phyloP scores from a whole-genome alignment of 2,329 filamentous ascomycete genomes.

The Curvularia spicifera region DNA sequence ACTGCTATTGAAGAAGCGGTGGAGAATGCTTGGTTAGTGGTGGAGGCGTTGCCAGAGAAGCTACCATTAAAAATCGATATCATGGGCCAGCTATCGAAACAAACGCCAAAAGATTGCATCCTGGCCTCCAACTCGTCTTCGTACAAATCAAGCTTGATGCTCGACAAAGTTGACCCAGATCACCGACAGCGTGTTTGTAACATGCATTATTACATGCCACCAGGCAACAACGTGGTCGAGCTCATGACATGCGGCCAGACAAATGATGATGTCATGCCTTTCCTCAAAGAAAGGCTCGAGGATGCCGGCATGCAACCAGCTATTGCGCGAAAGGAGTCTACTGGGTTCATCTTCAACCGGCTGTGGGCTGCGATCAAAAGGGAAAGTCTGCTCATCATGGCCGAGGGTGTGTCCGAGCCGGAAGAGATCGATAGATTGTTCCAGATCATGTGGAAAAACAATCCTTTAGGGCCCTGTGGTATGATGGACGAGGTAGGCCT shows the following conservation, averaged over 20 bases:
- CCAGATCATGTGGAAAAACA: constrained; percentile 48
- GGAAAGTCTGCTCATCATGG: constrained; percentile 57
- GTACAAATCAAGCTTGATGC: constrained; percentile 59
- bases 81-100: constrained; percentile 56
- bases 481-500: constrained; percentile 60
- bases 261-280: constrained; percentile 52
- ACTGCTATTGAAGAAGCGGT: constrained; percentile 53
- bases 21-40: constrained; percentile 59
- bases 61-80: constrained; percentile 57
- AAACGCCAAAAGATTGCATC: constrained; percentile 56
- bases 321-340: constrained; percentile 57
- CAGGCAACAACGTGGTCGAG: constrained; percentile 55
- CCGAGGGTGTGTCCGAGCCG: constrained; percentile 58
- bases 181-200: constrained; percentile 48
- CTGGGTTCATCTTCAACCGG: constrained; percentile 63
- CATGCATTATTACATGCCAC: constrained; percentile 61
- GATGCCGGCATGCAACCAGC: constrained; percentile 54
- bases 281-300: constrained; percentile 51
- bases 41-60: constrained; percentile 62
- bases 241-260: constrained; percentile 62
- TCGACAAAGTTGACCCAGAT: constrained; percentile 52
- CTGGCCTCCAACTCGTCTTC: constrained; percentile 61
- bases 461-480: constrained; percentile 43
- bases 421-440: constrained; percentile 60
- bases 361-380: constrained; percentile 65